phyloP scores from a whole-genome alignment of 805 yeast species.

The Hagleromyces aurorensis region DNA sequence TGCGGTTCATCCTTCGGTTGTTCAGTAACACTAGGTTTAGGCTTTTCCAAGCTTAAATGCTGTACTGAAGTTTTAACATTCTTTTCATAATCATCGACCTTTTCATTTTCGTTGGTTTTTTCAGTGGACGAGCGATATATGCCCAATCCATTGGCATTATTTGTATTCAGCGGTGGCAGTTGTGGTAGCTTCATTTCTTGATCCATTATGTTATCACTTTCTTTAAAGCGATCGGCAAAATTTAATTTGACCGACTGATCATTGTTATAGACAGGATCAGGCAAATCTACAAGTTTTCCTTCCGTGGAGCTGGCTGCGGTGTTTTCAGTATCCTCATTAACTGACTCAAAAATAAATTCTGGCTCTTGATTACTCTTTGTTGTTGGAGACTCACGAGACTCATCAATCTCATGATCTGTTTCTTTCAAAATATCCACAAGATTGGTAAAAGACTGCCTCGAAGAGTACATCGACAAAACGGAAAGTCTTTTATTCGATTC shows the following conservation, averaged over 20 bases:
- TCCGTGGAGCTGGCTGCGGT: slow-evolving; percentile 15
- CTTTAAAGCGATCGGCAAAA: slow-evolving; percentile 34
- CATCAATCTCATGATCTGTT: slow-evolving; percentile 6
- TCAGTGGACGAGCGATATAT: slow-evolving; percentile 19
- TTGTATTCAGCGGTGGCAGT: slow-evolving; percentile 25
- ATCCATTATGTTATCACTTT: slow-evolving; percentile 1
- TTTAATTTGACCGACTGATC: slow-evolving; percentile 29
- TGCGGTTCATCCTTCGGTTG: slow-evolving; percentile 1
- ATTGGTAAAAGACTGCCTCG: slow-evolving; percentile 56
- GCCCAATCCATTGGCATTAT: slow-evolving; percentile 23
- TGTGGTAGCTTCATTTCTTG: slow-evolving; percentile 19
- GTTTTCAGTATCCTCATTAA: slow-evolving; percentile 15
- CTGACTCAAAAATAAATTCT: slow-evolving; percentile 25
- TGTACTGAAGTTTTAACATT: slow-evolving; percentile 7
- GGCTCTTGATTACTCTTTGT: slow-evolving; percentile 19
- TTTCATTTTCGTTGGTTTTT: slow-evolving; percentile 3
- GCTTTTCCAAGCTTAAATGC: too few relatives aligned
- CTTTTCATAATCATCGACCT: slow-evolving; percentile 3
- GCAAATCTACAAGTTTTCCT: slow-evolving; percentile 23
- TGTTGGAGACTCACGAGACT: slow-evolving; percentile 10
- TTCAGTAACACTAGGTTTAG: too few relatives aligned
- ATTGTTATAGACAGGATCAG: slow-evolving; percentile 9
- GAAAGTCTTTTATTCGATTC: slow-evolving; percentile 60
- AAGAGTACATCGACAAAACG: slow-evolving; percentile 63
- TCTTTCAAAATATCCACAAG: slow-evolving; percentile 38